These are phyloP conservation scores for Cruciata laevipes DNA, from an alignment of 257 asterid species.

Conservation along the genomic window DNA sequence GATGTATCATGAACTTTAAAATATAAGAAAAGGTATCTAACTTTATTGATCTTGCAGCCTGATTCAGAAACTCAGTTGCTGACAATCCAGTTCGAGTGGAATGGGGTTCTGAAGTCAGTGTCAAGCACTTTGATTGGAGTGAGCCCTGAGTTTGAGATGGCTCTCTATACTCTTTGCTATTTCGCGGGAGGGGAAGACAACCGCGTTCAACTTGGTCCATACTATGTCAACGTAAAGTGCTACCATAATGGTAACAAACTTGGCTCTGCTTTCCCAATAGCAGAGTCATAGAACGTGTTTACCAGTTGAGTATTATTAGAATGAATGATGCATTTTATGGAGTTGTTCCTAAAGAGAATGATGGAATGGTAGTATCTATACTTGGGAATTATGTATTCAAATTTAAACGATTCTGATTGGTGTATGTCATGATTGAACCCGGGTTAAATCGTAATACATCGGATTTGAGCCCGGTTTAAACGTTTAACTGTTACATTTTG, in stretches of 20 bases:
- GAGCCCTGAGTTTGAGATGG: constrained; percentile 94
- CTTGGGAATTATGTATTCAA: background rate
- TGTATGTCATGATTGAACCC: background rate
- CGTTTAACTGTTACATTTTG: too few species aligned
- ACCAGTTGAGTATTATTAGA: too few species aligned
- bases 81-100: constrained; percentile 92
- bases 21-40: background rate
- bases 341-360: too few species aligned
- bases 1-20: background rate
- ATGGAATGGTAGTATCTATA: background rate
- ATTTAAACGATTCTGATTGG: background rate
- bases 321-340: background rate
- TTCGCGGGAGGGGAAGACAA: constrained; percentile 74
- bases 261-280: constrained; percentile 84
- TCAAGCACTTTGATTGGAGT: constrained; percentile 86
- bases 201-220: constrained; percentile 76
- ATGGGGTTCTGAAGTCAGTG: constrained; percentile 80
- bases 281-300: constrained; percentile 34
- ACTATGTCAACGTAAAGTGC: constrained; percentile 71
- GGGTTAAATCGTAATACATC: too few species aligned
- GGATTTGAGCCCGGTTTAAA: too few species aligned
- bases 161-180: constrained; percentile 75
- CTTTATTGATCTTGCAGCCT: constrained; percentile 48
- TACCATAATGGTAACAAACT: constrained; percentile 63
- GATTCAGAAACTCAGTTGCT: constrained; percentile 79